phyloP scores from a whole-genome alignment of 768 basidiomycete genomes.

The Tylopilus balloui region DNA sequence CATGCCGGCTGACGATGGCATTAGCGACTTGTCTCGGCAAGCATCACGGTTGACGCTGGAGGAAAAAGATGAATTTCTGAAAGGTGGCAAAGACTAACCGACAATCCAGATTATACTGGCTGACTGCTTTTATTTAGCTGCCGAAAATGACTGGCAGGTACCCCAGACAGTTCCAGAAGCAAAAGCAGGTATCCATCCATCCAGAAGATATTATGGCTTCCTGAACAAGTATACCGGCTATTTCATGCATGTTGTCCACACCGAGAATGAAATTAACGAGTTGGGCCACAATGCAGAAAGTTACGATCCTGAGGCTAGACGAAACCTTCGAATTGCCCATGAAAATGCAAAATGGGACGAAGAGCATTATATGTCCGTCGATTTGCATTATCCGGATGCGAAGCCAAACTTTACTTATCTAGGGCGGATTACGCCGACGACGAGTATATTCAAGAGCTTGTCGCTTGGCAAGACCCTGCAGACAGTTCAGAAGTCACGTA shows the following conservation, averaged over 20 bases:
- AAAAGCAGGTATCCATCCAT: slow-evolving; percentile 33
- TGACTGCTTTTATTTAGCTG: slow-evolving; percentile 44
- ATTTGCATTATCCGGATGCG: slow-evolving; percentile 15
- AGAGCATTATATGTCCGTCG: slow-evolving; percentile 73
- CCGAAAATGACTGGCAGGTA: slow-evolving; percentile 74
- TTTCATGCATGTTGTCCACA: slow-evolving; percentile 65
- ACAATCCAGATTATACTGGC: neutral
- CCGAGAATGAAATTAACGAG: slow-evolving; percentile 81
- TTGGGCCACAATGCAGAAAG: slow-evolving; percentile 65
- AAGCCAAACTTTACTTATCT: slow-evolving; percentile 4
- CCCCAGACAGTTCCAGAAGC: slow-evolving; percentile 55
- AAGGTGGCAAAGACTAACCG: slow-evolving; percentile 38
- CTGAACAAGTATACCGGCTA: slow-evolving; percentile 70
- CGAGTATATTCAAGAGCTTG: slow-evolving; percentile 66
- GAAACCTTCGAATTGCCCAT: slow-evolving; percentile 47
- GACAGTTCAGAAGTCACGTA: slow-evolving; percentile 43
- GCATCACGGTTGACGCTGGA: slow-evolving; percentile 48
- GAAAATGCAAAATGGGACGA: slow-evolving; percentile 80
- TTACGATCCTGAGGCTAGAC: slow-evolving; percentile 47
- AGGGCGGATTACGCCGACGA: slow-evolving; percentile 83
- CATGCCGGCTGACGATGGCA: slow-evolving; percentile 22
- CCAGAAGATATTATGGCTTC: slow-evolving; percentile 66
- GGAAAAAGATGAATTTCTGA: slow-evolving; percentile 48
- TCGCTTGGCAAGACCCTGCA: slow-evolving; percentile 62
- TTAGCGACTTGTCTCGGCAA: slow-evolving; percentile 40